These are phyloP conservation scores for Alternaria solani DNA, from an alignment of 2,329 filamentous ascomycete genomes.

Conservation along the genomic window DNA sequence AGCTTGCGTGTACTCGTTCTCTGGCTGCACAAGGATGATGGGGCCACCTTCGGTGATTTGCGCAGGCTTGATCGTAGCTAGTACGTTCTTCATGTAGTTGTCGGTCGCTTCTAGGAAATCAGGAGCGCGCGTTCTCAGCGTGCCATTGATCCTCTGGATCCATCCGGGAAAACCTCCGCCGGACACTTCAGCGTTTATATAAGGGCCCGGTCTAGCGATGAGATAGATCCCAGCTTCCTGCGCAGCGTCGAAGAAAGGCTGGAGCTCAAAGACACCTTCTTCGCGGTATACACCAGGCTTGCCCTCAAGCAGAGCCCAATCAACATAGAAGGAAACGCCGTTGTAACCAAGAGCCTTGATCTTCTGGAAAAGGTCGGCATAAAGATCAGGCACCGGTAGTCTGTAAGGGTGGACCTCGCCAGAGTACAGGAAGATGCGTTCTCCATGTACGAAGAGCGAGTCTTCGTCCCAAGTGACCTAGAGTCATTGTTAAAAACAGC, in stretches of 20 bases:
- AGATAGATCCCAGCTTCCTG: conserved; percentile 77
- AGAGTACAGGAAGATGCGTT: conserved; percentile 75
- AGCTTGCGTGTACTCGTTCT: conserved; percentile 77
- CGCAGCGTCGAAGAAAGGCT: conserved; percentile 80
- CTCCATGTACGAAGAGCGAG: conserved; percentile 73
- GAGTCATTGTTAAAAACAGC: neutral
- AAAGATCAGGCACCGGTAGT: conserved; percentile 68
- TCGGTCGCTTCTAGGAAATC: conserved; percentile 73
- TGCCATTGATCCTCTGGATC: conserved; percentile 73
- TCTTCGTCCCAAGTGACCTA: conserved; percentile 75
- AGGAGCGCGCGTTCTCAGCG: conserved; percentile 68
- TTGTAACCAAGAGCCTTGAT: conserved; percentile 83
- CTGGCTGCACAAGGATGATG: conserved; percentile 79
- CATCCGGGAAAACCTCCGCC: conserved; percentile 85
- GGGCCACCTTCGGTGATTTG: conserved; percentile 87
- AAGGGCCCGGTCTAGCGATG: conserved; percentile 73
- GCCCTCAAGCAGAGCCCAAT: conserved; percentile 81
- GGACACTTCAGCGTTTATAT: conserved; percentile 79
- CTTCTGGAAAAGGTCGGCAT: conserved; percentile 81
- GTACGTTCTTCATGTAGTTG: conserved; percentile 70
- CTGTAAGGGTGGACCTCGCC: conserved; percentile 78
- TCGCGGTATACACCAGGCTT: conserved; percentile 73
- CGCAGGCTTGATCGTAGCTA: conserved; percentile 71
- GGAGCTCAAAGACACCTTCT: conserved; percentile 74
- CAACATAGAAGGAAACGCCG: conserved; percentile 78